Percentiles rank a stretch among this genome's conserved stretches.
Evolutionary conservation across 495 filamentous ascomycete species (phyloP).

Genomic region (Venustampulla echinocandica): DNA sequence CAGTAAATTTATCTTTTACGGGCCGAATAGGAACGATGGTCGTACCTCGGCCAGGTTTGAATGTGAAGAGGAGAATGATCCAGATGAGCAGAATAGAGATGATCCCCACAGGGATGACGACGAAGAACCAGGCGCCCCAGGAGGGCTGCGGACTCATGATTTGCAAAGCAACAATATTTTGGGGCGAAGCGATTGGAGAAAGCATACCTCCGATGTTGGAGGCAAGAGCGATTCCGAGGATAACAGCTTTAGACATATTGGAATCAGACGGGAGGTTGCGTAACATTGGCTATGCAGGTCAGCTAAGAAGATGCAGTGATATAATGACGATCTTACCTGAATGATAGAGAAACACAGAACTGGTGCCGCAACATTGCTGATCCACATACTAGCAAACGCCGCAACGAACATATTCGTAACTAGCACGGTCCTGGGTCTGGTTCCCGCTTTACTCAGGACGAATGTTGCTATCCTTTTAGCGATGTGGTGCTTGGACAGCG

Average conservation of each 20-base stretch:
- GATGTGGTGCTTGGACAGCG: conserved; percentile 93
- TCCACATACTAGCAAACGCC: conserved; percentile 97
- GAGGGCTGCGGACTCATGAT: conserved; percentile 87
- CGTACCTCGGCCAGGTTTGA: conserved; percentile 73
- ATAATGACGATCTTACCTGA: conserved; percentile 45
- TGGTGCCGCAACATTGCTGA: conserved; percentile 94
- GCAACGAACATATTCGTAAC: conserved; percentile 98
- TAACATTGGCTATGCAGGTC: conserved; percentile 62
- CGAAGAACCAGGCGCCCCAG: conserved; percentile 96
- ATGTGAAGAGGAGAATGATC: conserved; percentile 73
- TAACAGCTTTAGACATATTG: conserved; percentile 86
- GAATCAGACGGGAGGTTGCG: conserved; percentile 87
- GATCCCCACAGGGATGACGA: conserved; percentile 86
- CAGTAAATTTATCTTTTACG: conserved; percentile 78
- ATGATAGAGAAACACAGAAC: conserved; percentile 98
- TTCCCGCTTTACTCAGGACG: conserved; percentile 94
- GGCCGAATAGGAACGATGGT: conserved; percentile 88
- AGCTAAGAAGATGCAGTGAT: neutral
- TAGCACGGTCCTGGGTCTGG: conserved; percentile 76
- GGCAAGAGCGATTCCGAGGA: conserved; percentile 91
- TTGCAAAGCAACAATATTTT: conserved; percentile 92
- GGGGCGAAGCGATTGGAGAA: conserved; percentile 90
- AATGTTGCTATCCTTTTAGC: conserved; percentile 95
- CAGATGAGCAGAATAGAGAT: conserved; percentile 85
- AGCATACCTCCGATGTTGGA: conserved; percentile 95